phyloP scores from a whole-genome alignment of 2,329 filamentous ascomycete species.

The Xylaria sp. region DNA sequence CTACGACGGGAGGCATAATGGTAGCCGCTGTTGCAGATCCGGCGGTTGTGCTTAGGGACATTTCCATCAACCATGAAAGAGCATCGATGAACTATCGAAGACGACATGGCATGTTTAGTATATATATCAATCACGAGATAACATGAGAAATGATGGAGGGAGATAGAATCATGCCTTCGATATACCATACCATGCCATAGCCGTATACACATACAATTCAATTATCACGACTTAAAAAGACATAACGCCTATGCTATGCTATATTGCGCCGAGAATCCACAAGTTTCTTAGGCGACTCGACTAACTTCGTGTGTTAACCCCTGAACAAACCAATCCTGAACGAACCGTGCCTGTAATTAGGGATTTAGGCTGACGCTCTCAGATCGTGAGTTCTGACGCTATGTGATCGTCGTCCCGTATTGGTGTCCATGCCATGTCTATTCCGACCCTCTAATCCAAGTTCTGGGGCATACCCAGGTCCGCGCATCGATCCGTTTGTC shows the following conservation, averaged over 20 bases:
- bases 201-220: constrained; percentile 25
- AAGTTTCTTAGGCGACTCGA: neutral
- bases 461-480: no score
- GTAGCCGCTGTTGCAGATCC: neutral
- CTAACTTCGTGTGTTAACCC: neutral
- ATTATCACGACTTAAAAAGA: constrained; percentile 30
- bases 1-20: neutral
- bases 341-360: neutral
- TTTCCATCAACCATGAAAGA: neutral
- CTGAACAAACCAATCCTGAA: neutral
- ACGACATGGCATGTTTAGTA: constrained; percentile 16
- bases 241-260: constrained; percentile 52
- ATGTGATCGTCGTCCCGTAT: neutral
- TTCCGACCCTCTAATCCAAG: constrained; percentile 7
- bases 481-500: neutral
- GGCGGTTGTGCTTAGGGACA: neutral
- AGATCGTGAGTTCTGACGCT: neutral
- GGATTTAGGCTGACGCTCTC: neutral
- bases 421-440: neutral
- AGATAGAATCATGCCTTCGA: neutral
- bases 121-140: constrained; percentile 32
- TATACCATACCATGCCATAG: constrained; percentile 11
- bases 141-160: constrained; percentile 19
- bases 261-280: constrained; percentile 24
- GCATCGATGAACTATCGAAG: neutral